Percentiles rank a stretch among this genome's conserved stretches.
Conservation (phyloP, 129 eudicot genomes). For the Saposhnikovia divaricata region DNA sequence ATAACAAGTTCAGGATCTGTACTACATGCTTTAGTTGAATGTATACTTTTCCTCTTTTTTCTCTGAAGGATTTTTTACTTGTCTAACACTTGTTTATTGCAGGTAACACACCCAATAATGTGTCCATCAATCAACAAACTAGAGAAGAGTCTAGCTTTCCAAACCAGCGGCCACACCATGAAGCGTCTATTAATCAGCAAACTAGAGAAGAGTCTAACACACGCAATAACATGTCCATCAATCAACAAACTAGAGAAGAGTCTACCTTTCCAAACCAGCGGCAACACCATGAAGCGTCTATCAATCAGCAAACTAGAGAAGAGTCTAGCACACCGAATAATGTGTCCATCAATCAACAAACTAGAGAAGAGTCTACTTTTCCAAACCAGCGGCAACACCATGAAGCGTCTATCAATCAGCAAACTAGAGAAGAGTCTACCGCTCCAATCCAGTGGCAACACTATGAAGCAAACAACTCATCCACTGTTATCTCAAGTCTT, state of each 20-base stretch:
- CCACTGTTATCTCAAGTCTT: slow-evolving; percentile 28
- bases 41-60: not conserved
- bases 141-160: slow-evolving; percentile 26
- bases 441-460: slow-evolving; percentile 18
- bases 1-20: not conserved
- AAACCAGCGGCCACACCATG: slow-evolving; percentile 15
- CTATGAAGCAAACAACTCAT: slow-evolving; percentile 21
- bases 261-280: slow-evolving; percentile 13
- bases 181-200: slow-evolving; percentile 26
- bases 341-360: slow-evolving; percentile 25
- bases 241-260: slow-evolving; percentile 29
- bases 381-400: slow-evolving; percentile 17
- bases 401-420: slow-evolving; percentile 27
- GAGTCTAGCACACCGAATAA: slow-evolving; percentile 18
- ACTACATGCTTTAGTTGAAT: not conserved
- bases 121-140: slow-evolving; percentile 23
- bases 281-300: slow-evolving; percentile 29
- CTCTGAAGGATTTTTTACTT: slow-evolving; percentile 2
- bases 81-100: slow-evolving; percentile 5
- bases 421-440: slow-evolving; percentile 27
- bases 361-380: slow-evolving; percentile 26
- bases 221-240: slow-evolving; percentile 24
- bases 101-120: slow-evolving; percentile 24
- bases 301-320: slow-evolving; percentile 28
- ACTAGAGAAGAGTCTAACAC: slow-evolving; percentile 26